Evolutionary conservation across 768 basidiomycete species (phyloP).

Genomic region (Suillus occidentalis): DNA sequence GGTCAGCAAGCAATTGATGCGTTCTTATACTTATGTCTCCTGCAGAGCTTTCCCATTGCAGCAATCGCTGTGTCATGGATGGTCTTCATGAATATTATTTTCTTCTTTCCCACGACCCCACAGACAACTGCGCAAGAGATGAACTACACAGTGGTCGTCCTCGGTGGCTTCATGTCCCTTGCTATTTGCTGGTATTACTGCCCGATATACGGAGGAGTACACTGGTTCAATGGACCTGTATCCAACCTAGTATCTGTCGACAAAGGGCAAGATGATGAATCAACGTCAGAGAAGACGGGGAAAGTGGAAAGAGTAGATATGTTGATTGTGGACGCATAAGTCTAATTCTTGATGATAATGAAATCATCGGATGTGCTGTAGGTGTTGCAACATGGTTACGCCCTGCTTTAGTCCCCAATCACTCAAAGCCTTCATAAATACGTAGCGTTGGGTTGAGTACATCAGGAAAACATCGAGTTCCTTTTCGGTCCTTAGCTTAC

Average conservation of each 20-base stretch:
- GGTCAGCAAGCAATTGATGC: not conserved
- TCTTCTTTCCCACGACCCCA: conserved; percentile 34
- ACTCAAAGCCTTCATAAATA: not conserved
- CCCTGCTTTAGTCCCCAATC: not conserved
- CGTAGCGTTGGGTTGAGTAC: not conserved
- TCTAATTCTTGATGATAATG: not conserved
- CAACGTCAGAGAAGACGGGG: not conserved
- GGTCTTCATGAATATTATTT: conserved; percentile 35
- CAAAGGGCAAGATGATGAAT: not conserved
- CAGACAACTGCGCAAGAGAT: conserved; percentile 30
- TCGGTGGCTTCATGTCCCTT: conserved; percentile 32
- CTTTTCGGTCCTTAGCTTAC: too few relatives aligned
- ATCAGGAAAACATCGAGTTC: too few relatives aligned
- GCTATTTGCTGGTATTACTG: conserved; percentile 25
- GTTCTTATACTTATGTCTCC: not conserved
- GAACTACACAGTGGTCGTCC: conserved; percentile 40
- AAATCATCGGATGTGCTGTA: not conserved
- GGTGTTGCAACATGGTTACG: not conserved
- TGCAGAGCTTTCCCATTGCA: conserved; percentile 31
- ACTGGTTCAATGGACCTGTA: conserved; percentile 32
- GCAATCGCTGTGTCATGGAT: conserved; percentile 36
- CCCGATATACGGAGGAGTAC: conserved; percentile 26
- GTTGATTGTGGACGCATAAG: not conserved
- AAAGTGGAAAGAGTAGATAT: not conserved
- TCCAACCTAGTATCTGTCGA: conserved; percentile 9